A percentile compares a stretch with the other conserved stretches of the same genome.
Evolutionary conservation across 306 rosid genomes (phyloP).

Genomic region (Rosa lucieae): DNA sequence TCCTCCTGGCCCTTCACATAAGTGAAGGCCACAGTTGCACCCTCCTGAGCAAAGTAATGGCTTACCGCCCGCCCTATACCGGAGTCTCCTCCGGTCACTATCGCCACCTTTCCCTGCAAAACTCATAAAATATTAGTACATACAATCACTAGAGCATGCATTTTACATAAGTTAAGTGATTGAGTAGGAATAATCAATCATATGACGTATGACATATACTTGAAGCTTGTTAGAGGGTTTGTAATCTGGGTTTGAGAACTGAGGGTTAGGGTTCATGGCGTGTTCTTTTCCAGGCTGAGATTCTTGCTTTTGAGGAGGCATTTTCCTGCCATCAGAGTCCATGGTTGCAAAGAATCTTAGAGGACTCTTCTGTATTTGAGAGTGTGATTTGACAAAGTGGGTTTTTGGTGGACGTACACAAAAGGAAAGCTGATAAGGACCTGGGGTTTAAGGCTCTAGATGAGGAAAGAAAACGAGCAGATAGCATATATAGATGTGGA

Average conservation of each 20-base stretch:
- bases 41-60: conserved; percentile 65
- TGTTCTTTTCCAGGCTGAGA: conserved; percentile 79
- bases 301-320: conserved; percentile 64
- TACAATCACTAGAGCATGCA: neutral
- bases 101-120: conserved; percentile 70
- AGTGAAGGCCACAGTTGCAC: conserved; percentile 79
- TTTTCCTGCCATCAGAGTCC: conserved; percentile 57
- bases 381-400: neutral
- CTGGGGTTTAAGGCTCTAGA: conserved; percentile 19
- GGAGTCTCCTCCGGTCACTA: conserved; percentile 81
- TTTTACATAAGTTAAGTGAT: neutral
- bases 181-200: neutral
- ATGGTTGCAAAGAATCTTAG: conserved; percentile 37
- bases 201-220: conserved; percentile 23
- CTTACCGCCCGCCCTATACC: conserved; percentile 78
- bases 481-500: conserved; percentile 18
- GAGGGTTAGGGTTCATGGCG: conserved; percentile 72
- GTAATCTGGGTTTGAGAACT: conserved; percentile 55
- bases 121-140: neutral
- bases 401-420: neutral
- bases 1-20: conserved; percentile 72
- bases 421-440: conserved; percentile 9
- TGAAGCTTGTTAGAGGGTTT: conserved; percentile 72
- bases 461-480: neutral
- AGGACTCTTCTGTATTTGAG: conserved; percentile 9